phyloP scores from a whole-genome alignment of 2,329 filamentous ascomycete species.

The Arthrinium puccinioides region DNA sequence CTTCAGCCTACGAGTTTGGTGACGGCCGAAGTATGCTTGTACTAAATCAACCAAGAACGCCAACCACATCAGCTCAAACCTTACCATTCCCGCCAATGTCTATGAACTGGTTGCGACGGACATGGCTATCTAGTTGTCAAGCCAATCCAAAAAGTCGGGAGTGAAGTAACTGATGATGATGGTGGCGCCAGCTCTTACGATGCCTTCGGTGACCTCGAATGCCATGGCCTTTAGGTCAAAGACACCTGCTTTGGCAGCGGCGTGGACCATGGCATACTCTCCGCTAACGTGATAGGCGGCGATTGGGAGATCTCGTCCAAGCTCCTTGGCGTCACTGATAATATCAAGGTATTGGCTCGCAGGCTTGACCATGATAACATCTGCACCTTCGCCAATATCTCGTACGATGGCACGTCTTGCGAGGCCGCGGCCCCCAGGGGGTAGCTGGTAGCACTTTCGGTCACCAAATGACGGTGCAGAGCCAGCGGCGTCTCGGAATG shows the following conservation, averaged over 20 bases:
- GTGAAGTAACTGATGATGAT: slow-evolving; percentile 95
- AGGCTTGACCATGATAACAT: slow-evolving; percentile 99
- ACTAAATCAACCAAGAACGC: no score
- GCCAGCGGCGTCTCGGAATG: slow-evolving; percentile 93
- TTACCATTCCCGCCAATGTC: no score
- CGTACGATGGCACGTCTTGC: slow-evolving; percentile 83
- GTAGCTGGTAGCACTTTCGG: slow-evolving; percentile 93
- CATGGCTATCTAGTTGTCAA: slow-evolving; percentile 43
- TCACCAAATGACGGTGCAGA: slow-evolving; percentile 90
- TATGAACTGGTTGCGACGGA: no score
- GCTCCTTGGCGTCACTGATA: slow-evolving; percentile 92
- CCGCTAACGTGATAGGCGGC: slow-evolving; percentile 96
- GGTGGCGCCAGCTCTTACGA: slow-evolving; percentile 83
- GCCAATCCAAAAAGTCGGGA: slow-evolving; percentile 67
- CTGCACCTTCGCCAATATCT: slow-evolving; percentile 88
- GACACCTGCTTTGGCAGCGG: slow-evolving; percentile 88
- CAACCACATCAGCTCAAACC: no score
- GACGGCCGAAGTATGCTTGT: no score
- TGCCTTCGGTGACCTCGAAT: slow-evolving; percentile 89
- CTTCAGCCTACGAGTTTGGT: no score
- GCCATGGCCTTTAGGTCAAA: slow-evolving; percentile 94
- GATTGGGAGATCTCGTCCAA: slow-evolving; percentile 84
- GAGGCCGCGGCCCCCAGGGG: slow-evolving; percentile 83
- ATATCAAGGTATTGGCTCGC: slow-evolving; percentile 95
- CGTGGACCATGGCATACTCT: slow-evolving; percentile 97